Evolutionary conservation across 2,329 filamentous ascomycete species (phyloP).

Genomic region (Neocatenulostroma microsporum): DNA sequence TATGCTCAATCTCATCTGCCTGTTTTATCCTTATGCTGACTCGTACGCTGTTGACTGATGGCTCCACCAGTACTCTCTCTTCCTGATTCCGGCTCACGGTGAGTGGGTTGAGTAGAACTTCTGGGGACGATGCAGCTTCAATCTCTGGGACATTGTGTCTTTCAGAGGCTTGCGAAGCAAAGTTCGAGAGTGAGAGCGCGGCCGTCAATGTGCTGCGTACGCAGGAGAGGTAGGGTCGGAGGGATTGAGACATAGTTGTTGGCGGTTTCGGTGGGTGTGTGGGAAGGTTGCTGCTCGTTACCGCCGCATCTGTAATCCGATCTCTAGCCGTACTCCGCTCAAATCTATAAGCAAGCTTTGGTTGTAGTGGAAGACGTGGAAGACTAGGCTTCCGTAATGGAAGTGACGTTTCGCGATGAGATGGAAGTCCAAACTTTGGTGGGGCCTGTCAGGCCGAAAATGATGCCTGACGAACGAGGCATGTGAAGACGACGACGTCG

Average conservation of each 20-base stretch:
- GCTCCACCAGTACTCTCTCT: slow-evolving; percentile 91
- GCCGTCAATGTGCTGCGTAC: slow-evolving; percentile 91
- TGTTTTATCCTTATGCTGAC: slow-evolving; percentile 99
- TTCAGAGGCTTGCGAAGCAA: slow-evolving; percentile 93
- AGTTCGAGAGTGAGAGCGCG: slow-evolving; percentile 89
- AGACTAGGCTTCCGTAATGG: background rate
- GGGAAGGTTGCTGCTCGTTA: background rate
- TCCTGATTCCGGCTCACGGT: slow-evolving; percentile 93
- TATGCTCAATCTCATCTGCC: slow-evolving; percentile 97
- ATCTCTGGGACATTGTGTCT: slow-evolving; percentile 97
- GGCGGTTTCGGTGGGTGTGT: background rate
- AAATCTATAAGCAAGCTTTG: too few relatives aligned
- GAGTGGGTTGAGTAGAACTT: slow-evolving; percentile 85
- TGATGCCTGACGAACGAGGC: too few relatives aligned
- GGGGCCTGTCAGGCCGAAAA: slow-evolving; percentile 1
- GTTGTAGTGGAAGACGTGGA: too few relatives aligned
- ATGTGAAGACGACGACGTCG: too few relatives aligned
- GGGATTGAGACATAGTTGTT: slow-evolving; percentile 72
- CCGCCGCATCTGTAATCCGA: background rate
- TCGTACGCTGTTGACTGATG: slow-evolving; percentile 91
- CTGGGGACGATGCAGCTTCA: slow-evolving; percentile 84
- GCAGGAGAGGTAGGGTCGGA: slow-evolving; percentile 92
- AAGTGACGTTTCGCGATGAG: background rate
- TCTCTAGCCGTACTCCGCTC: background rate
- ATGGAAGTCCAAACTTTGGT: background rate